A percentile compares a stretch with the other conserved stretches of the same genome.
Evolutionary conservation across 345 rosid species (phyloP).

Genomic region (Eucalyptus virginea): DNA sequence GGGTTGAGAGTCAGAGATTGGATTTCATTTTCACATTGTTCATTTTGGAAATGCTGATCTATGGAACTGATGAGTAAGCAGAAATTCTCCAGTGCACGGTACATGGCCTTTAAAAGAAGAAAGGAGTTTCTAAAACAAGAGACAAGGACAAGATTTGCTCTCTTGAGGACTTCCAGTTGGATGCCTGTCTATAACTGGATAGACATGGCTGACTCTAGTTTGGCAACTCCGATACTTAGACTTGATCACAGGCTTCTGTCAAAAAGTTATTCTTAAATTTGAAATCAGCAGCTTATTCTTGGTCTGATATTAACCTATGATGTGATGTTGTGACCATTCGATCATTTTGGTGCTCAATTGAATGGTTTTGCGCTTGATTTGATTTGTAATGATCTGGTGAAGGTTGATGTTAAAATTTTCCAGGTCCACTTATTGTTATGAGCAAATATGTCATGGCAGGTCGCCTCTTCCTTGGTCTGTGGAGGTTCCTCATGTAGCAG

Average conservation of each 20-base stretch:
- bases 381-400: neutral
- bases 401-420: too few species aligned
- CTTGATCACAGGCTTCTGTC: neutral
- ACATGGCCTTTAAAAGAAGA: neutral
- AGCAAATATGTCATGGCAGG: constrained; percentile 9
- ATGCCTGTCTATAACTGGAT: neutral
- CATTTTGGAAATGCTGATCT: too few species aligned
- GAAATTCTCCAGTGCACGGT: neutral
- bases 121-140: neutral
- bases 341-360: neutral
- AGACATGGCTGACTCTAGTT: neutral
- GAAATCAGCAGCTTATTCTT: neutral
- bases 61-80: neutral
- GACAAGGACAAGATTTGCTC: neutral
- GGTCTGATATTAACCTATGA: neutral
- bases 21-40: too few species aligned
- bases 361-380: neutral
- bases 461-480: constrained; percentile 48
- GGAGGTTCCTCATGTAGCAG: constrained; percentile 39
- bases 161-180: neutral
- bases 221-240: neutral
- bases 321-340: neutral
- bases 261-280: neutral
- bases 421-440: fast-evolving
- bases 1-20: too few species aligned